Percentiles rank a stretch among this genome's conserved stretches.
phyloP scores from a whole-genome alignment of 169 alveolate genomes.

The Eimeria sp. region DNA sequence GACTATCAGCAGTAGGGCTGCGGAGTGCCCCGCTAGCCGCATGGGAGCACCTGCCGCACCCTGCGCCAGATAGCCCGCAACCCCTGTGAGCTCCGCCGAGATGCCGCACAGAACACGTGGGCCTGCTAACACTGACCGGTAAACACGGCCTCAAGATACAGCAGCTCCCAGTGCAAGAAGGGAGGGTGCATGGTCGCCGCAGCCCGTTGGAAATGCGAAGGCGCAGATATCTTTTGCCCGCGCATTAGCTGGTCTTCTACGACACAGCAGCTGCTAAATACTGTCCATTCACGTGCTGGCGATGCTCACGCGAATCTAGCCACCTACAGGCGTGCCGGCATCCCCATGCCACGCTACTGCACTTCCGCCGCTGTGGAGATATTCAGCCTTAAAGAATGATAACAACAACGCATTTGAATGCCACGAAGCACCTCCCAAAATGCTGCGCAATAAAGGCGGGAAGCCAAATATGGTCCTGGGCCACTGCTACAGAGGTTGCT shows the following conservation, averaged over 20 bases:
- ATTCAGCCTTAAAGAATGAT: background rate
- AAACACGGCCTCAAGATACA: constrained; percentile 25
- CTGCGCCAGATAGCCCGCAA: background rate
- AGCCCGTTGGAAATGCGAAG: constrained; percentile 10
- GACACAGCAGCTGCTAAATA: background rate
- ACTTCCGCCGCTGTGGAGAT: constrained; percentile 8
- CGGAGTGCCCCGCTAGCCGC: constrained; percentile 29
- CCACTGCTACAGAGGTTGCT: constrained; percentile 40
- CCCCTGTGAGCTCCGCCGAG: background rate
- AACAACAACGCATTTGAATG: constrained; percentile 7
- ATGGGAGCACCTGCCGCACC: constrained; percentile 42
- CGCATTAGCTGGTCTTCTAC: constrained; percentile 22
- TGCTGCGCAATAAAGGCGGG: constrained; percentile 36
- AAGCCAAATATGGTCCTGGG: constrained; percentile 35
- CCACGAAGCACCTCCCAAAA: constrained; percentile 27
- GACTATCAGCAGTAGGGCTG: constrained; percentile 22
- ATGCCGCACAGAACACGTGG: background rate
- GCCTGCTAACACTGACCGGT: constrained; percentile 9
- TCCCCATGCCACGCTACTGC: constrained; percentile 1
- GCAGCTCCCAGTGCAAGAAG: constrained; percentile 2
- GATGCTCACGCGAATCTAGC: background rate
- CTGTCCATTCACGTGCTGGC: constrained; percentile 4
- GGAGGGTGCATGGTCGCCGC: constrained; percentile 60
- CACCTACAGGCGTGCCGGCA: constrained; percentile 15
- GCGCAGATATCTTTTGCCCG: constrained; percentile 3